Conservation (phyloP, 164 flowering plant species). For the Malania oleifera region DNA sequence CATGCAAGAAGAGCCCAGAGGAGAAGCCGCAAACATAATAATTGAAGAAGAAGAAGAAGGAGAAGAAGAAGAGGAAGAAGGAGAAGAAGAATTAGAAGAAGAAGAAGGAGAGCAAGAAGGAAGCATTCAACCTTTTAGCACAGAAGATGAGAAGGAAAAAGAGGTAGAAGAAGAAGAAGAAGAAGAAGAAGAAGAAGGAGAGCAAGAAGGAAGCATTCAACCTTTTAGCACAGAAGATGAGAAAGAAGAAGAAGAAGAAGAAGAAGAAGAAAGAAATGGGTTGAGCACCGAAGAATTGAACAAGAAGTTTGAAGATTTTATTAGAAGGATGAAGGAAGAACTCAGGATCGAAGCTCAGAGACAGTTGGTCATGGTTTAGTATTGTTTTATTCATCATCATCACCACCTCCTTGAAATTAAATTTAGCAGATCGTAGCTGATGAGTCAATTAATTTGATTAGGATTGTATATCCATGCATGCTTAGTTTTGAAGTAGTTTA, state of each 20-base stretch:
- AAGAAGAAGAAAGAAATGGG: conserved; percentile 11
- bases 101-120: not conserved
- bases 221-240: not conserved
- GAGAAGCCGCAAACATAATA: conserved; percentile 4
- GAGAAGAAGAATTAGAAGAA: not conserved
- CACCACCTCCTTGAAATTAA: too few species aligned
- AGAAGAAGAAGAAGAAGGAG: conserved; percentile 3
- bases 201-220: not conserved
- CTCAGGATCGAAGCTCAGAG: conserved; percentile 34
- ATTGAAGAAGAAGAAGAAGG: conserved; percentile 1
- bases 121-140: too few species aligned
- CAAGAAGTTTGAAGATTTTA: conserved; percentile 47
- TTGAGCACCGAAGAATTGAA: conserved; percentile 40
- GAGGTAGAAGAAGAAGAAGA: conserved; percentile 1
- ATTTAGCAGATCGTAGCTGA: too few species aligned
- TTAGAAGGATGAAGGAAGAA: conserved; percentile 41
- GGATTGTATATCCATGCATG: too few species aligned
- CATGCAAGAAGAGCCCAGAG: not conserved
- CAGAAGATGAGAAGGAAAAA: too few species aligned
- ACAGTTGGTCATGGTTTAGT: conserved; percentile 26
- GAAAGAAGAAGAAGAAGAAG: conserved; percentile 16
- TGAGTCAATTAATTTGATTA: too few species aligned
- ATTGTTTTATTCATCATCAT: too few species aligned
- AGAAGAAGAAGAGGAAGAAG: conserved; percentile 2
- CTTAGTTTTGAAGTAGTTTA: too few species aligned